A percentile compares a stretch with the other conserved stretches of the same genome.
phyloP scores from a whole-genome alignment of 306 rosid species.

The Malus orientalis region DNA sequence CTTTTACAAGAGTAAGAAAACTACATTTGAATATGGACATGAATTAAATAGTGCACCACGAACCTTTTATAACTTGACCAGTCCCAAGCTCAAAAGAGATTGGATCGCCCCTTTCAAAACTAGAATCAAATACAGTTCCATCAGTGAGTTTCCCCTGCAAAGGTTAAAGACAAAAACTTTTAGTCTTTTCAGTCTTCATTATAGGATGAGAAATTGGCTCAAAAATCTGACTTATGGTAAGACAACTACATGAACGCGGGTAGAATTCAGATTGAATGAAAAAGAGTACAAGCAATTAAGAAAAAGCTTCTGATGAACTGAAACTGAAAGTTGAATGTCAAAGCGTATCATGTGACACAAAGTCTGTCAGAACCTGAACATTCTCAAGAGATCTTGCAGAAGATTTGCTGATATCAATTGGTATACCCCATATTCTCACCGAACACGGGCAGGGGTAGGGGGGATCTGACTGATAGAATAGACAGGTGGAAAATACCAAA shows the following conservation, averaged over 20 bases:
- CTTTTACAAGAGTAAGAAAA: neutral
- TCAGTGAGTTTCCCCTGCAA: conserved; percentile 94
- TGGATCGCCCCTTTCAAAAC: conserved; percentile 81
- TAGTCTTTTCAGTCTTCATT: neutral
- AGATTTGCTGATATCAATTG: neutral
- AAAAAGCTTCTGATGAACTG: neutral
- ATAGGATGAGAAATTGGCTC: neutral
- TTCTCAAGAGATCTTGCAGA: neutral
- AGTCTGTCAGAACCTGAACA: neutral
- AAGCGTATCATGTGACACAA: neutral
- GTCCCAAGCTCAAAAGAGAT: conserved; percentile 83
- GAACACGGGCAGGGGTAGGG: neutral
- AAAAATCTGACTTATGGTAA: neutral
- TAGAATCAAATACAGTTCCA: conserved; percentile 96
- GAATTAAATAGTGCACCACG: neutral
- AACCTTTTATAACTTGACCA: conserved; percentile 98
- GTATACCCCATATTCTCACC: neutral
- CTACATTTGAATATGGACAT: neutral
- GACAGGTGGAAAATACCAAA: neutral
- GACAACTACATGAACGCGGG: neutral
- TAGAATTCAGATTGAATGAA: neutral
- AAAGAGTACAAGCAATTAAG: neutral
- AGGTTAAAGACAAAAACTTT: neutral
- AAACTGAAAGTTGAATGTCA: neutral
- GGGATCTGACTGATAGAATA: neutral